A percentile compares a stretch with the other conserved stretches of the same genome.
Conservation (phyloP, 225 moss, liverwort and hornwort species). For the Marchantia polymorpha region DNA sequence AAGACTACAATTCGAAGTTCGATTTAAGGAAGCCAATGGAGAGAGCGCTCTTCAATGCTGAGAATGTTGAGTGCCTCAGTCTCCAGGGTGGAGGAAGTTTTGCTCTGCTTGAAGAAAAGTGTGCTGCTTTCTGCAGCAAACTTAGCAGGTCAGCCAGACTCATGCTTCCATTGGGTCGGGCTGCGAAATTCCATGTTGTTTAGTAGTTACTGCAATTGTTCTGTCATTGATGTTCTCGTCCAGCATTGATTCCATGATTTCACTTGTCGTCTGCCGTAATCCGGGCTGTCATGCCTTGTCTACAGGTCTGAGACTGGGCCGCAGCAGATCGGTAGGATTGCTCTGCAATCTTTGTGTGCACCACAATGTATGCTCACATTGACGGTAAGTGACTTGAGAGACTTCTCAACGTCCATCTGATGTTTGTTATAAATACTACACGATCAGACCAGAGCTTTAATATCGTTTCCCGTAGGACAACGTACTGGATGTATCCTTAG, state of each 20-base stretch:
- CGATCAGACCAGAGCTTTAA: not conserved
- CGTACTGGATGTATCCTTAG: no score
- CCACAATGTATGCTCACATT: constrained; percentile 78
- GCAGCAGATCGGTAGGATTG: constrained; percentile 69
- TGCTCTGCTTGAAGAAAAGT: constrained; percentile 45
- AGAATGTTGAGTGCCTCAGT: constrained; percentile 28
- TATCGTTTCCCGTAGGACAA: not conserved
- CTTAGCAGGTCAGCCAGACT: constrained; percentile 49
- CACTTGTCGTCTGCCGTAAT: not conserved
- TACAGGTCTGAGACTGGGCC: constrained; percentile 51
- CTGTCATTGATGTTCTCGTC: not conserved
- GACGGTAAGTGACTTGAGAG: constrained; percentile 46
- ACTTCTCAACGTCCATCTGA: not conserved
- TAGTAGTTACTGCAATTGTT: not conserved
- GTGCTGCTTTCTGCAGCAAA: constrained; percentile 59
- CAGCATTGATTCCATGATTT: not conserved
- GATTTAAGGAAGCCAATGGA: constrained; percentile 41
- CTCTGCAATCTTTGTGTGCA: constrained; percentile 82
- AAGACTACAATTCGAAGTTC: constrained; percentile 31
- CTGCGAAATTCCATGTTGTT: no score
- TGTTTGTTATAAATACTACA: not conserved
- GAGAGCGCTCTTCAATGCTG: constrained; percentile 29
- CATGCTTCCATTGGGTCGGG: not conserved
- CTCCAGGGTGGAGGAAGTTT: constrained; percentile 26
- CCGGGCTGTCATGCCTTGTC: not conserved